A percentile compares a stretch with the other conserved stretches of the same genome.
These are phyloP conservation scores for Micromonas pusilla DNA, from an alignment of 139 green algal species.

Conservation along the genomic window DNA sequence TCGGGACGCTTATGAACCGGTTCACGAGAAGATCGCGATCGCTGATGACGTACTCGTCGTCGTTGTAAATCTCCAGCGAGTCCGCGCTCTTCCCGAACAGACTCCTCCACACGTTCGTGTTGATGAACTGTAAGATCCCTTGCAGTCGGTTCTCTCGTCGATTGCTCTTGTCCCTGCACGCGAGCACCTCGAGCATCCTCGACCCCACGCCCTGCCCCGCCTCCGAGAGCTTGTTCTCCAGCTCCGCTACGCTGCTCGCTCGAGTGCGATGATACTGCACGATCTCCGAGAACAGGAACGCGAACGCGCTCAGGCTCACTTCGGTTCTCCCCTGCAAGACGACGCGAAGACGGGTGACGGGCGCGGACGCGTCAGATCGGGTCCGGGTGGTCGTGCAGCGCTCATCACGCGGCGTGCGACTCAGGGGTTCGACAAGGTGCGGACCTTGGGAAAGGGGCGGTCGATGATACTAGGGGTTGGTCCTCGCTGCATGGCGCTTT, in stretches of 20 bases:
- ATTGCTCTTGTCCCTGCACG: constrained; percentile 63
- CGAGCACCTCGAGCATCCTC: constrained; percentile 79
- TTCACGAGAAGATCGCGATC: constrained; percentile 83
- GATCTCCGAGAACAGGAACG: constrained; percentile 91
- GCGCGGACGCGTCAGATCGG: neutral
- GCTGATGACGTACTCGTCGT: constrained; percentile 96
- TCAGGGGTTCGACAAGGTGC: no score
- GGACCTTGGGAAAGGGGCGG: neutral
- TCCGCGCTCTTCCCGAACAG: constrained; percentile 86
- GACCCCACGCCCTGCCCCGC: constrained; percentile 74
- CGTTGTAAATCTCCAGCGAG: constrained; percentile 89
- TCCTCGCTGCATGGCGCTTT: no score
- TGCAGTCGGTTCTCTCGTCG: constrained; percentile 66
- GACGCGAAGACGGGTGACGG: neutral
- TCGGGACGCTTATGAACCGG: constrained; percentile 84
- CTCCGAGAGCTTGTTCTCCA: constrained; percentile 81
- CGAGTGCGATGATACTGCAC: constrained; percentile 85
- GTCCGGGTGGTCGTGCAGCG: no score
- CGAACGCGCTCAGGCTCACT: constrained; percentile 81
- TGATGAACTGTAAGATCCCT: constrained; percentile 85
- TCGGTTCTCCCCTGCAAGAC: constrained; percentile 43
- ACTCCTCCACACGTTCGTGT: constrained; percentile 81
- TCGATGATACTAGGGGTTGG: neutral
- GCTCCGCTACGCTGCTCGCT: constrained; percentile 76
- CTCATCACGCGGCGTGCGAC: no score